These are phyloP conservation scores for Coniochaeta sp. DNA, from an alignment of 2,329 filamentous ascomycete species.

Conservation along the genomic window DNA sequence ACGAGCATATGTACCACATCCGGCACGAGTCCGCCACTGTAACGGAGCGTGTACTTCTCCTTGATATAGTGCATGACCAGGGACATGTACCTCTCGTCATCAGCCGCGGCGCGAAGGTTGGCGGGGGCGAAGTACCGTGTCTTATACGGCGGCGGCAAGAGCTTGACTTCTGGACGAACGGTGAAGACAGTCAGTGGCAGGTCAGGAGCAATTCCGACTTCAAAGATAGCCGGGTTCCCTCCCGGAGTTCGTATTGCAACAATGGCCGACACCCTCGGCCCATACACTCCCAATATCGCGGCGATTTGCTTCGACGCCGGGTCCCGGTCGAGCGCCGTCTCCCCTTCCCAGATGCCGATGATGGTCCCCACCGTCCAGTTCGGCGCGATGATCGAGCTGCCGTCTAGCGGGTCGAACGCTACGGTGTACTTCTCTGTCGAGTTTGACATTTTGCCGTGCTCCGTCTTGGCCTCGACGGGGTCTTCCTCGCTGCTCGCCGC, in stretches of 20 bases:
- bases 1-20: constrained; percentile 52
- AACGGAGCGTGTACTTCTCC: constrained; percentile 52
- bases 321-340: constrained; percentile 31
- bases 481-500: constrained; percentile 56
- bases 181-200: constrained; percentile 24
- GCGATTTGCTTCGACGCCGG: constrained; percentile 37
- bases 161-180: constrained; percentile 30
- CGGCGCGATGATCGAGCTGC: constrained; percentile 51
- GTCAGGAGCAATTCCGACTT: constrained; percentile 35
- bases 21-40: constrained; percentile 54
- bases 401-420: constrained; percentile 58
- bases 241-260: constrained; percentile 45
- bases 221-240: constrained; percentile 35
- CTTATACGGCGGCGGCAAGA: constrained; percentile 30
- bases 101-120: constrained; percentile 50
- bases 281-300: constrained; percentile 45
- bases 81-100: constrained; percentile 38
- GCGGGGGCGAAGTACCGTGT: constrained; percentile 57
- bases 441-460: background rate
- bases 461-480: constrained; percentile 34
- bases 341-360: constrained; percentile 50
- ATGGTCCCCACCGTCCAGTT: constrained; percentile 56
- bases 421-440: constrained; percentile 43
- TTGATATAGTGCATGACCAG: constrained; percentile 43
- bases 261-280: constrained; percentile 48